A percentile compares a stretch with the other conserved stretches of the same genome.
Evolutionary conservation across 345 rosid species (phyloP).

Genomic region (Lumnitzera racemosa): DNA sequence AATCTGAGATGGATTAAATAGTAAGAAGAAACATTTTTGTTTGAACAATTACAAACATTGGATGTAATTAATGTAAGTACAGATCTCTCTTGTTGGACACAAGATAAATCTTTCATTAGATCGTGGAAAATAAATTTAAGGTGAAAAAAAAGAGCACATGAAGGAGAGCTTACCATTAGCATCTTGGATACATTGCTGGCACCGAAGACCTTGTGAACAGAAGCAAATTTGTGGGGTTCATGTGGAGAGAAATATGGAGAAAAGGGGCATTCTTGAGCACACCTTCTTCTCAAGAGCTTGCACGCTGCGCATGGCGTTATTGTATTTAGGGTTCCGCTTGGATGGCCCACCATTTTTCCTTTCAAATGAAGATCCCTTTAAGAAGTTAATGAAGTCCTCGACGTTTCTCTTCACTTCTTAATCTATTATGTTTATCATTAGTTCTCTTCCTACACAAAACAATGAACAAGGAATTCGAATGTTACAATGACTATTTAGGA

Average conservation of each 20-base stretch:
- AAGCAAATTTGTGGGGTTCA: slow-evolving; percentile 81
- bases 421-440: slow-evolving; percentile 41
- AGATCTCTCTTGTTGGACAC: too few species aligned
- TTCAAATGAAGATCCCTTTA: slow-evolving; percentile 25
- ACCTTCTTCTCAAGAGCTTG: slow-evolving; percentile 72
- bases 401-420: slow-evolving; percentile 65
- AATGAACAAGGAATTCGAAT: too few species aligned
- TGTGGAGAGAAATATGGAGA: slow-evolving; percentile 89
- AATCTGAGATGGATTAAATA: too few species aligned
- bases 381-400: slow-evolving; percentile 6
- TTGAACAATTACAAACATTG: too few species aligned
- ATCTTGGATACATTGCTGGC: slow-evolving; percentile 92
- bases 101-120: too few species aligned
- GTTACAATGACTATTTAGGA: too few species aligned
- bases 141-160: background rate
- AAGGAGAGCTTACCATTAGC: slow-evolving; percentile 41
- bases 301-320: slow-evolving; percentile 88
- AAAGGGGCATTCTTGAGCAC: slow-evolving; percentile 86
- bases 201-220: slow-evolving; percentile 79
- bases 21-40: too few species aligned
- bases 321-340: slow-evolving; percentile 52
- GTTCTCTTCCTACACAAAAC: slow-evolving; percentile 41
- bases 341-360: slow-evolving; percentile 61
- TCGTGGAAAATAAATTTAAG: too few species aligned
- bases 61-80: too few species aligned